These are phyloP conservation scores for Mytilinidion resinicola DNA, from an alignment of 495 filamentous ascomycete species.

Conservation along the genomic window DNA sequence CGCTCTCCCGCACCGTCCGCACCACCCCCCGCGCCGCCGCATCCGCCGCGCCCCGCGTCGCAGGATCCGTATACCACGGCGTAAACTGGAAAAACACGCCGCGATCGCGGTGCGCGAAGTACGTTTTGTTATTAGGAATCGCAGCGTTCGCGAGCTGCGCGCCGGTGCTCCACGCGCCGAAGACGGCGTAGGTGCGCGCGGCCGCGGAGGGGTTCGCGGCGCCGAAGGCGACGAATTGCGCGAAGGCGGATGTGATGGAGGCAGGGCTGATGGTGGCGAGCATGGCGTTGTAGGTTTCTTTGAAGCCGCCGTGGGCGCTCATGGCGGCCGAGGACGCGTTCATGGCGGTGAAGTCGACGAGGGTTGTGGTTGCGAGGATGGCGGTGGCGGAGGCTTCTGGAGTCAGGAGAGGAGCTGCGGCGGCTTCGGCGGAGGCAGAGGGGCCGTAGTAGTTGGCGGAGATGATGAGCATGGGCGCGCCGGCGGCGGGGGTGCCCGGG, in stretches of 20 bases:
- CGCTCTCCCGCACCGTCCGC: slow-evolving; percentile 3
- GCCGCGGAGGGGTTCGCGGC: not conserved
- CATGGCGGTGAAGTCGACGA: not conserved
- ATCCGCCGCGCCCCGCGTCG: slow-evolving; percentile 6
- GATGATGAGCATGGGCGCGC: slow-evolving; percentile 14
- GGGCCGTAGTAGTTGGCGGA: slow-evolving; percentile 11
- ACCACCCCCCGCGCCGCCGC: slow-evolving; percentile 3
- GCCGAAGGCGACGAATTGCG: slow-evolving; percentile 1
- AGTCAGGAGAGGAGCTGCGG: not conserved
- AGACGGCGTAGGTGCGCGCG: slow-evolving; percentile 1
- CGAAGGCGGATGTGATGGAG: slow-evolving; percentile 3
- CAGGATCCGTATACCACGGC: slow-evolving; percentile 11
- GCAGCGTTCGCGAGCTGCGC: not conserved
- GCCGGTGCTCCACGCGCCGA: slow-evolving; percentile 6
- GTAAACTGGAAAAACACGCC: slow-evolving; percentile 8
- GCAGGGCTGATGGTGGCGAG: not conserved
- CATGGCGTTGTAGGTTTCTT: slow-evolving; percentile 6
- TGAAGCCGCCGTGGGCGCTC: slow-evolving; percentile 13
- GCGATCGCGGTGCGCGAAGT: slow-evolving; percentile 3
- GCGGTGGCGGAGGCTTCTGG: not conserved
- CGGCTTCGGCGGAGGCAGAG: not conserved
- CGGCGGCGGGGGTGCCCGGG: slow-evolving; percentile 7
- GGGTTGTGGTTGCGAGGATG: not conserved
- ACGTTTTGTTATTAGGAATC: not conserved
- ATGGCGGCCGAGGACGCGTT: slow-evolving; percentile 4